Evolutionary conservation across 768 basidiomycete species (phyloP).

Genomic region (Suillus brevipes): DNA sequence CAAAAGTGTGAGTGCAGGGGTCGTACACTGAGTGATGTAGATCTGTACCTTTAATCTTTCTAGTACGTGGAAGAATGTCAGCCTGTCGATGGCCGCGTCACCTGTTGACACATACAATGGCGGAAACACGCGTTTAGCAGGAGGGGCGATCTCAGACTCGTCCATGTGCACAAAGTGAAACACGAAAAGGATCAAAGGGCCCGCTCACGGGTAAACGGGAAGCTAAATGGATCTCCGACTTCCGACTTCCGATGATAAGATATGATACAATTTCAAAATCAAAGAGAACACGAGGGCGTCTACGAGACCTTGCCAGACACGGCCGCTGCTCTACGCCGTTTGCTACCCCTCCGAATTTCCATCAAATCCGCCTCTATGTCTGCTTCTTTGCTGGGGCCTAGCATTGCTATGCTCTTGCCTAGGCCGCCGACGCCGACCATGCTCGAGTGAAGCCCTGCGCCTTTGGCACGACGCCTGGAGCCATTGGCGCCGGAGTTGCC

Average conservation of each 20-base stretch:
- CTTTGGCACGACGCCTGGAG: constrained; percentile 48
- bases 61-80: constrained; percentile 89
- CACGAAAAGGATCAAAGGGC: not conserved
- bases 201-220: not conserved
- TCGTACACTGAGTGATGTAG: not conserved
- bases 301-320: constrained; percentile 33
- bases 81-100: constrained; percentile 59
- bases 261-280: constrained; percentile 11
- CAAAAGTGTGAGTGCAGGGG: constrained; percentile 4
- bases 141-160: not conserved
- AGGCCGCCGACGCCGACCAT: constrained; percentile 61
- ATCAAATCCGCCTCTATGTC: constrained; percentile 77
- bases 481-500: constrained; percentile 42
- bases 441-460: constrained; percentile 52
- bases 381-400: constrained; percentile 59
- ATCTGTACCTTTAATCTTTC: constrained; percentile 80
- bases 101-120: constrained; percentile 58
- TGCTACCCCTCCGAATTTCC: constrained; percentile 77
- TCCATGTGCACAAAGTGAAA: not conserved
- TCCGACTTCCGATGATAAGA: constrained; percentile 33
- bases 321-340: constrained; percentile 42
- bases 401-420: constrained; percentile 66
- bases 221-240: constrained; percentile 17
- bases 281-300: not conserved
- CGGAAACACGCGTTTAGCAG: constrained; percentile 49